Percentiles rank a stretch among this genome's conserved stretches.
Evolutionary conservation across 176 grass and related monocot genomes (phyloP).

Genomic region (Coix lacrymajobi): DNA sequence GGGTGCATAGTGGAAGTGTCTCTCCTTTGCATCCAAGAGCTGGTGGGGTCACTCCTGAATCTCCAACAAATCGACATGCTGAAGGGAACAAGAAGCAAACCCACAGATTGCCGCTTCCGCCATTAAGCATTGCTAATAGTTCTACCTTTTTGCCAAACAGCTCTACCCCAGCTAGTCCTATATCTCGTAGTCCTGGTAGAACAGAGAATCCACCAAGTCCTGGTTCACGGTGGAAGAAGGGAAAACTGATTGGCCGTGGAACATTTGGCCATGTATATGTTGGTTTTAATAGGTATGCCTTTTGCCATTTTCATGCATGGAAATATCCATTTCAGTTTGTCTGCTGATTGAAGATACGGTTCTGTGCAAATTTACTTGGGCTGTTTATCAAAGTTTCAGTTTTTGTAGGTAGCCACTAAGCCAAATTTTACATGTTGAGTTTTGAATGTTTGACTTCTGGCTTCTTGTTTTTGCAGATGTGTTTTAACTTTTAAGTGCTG

Average conservation of each 20-base stretch:
- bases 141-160: conserved; percentile 69
- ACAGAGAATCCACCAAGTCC: conserved; percentile 82
- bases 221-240: conserved; percentile 98
- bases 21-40: conserved; percentile 92
- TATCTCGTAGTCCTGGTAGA: conserved; percentile 88
- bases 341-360: conserved; percentile 8
- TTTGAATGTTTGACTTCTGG: conserved; percentile 8
- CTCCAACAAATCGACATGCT: conserved; percentile 63
- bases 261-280: conserved; percentile 98
- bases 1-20: conserved; percentile 92
- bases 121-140: conserved; percentile 72
- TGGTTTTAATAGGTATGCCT: conserved; percentile 97
- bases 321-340: conserved; percentile 7
- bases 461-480: neutral
- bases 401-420: neutral
- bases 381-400: neutral
- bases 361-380: neutral
- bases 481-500: neutral
- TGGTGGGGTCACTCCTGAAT: conserved; percentile 73
- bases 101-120: conserved; percentile 85
- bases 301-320: conserved; percentile 22
- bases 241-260: conserved; percentile 85
- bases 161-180: conserved; percentile 68
- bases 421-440: conserved; percentile 1
- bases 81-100: conserved; percentile 89